Percentiles rank a stretch among this genome's conserved stretches.
These are phyloP conservation scores for Sporobolus alterniflorus DNA, from an alignment of 202 grass and related monocot genomes.

Conservation along the genomic window DNA sequence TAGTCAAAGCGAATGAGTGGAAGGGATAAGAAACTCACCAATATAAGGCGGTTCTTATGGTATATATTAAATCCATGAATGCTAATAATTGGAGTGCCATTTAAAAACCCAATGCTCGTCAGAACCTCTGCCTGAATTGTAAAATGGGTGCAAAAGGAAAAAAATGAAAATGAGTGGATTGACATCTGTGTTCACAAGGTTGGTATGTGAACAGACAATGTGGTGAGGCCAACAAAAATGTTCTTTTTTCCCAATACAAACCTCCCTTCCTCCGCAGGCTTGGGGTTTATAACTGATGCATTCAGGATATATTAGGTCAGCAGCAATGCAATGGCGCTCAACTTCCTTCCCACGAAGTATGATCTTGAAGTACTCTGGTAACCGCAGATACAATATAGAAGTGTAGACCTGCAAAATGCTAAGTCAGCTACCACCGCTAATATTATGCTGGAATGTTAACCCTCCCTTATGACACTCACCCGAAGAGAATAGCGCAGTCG, in stretches of 20 bases:
- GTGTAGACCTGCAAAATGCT: slow-evolving; percentile 64
- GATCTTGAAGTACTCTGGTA: slow-evolving; percentile 75
- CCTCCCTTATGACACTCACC: slow-evolving; percentile 35
- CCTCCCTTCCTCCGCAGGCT: slow-evolving; percentile 31
- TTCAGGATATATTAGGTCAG: slow-evolving; percentile 70
- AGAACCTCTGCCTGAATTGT: slow-evolving; percentile 50
- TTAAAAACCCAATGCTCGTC: slow-evolving; percentile 70
- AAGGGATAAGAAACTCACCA: slow-evolving; percentile 40
- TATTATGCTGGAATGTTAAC: slow-evolving; percentile 1
- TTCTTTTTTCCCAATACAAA: slow-evolving; percentile 29
- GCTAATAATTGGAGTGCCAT: slow-evolving; percentile 50
- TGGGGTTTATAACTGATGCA: slow-evolving; percentile 78
- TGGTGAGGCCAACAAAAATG: not conserved
- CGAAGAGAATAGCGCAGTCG: slow-evolving; percentile 75
- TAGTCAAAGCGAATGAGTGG: not conserved
- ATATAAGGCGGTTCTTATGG: slow-evolving; percentile 67
- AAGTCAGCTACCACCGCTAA: slow-evolving; percentile 15
- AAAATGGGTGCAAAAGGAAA: slow-evolving; percentile 8
- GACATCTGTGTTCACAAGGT: not conserved
- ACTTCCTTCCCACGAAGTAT: slow-evolving; percentile 72
- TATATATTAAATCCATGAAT: slow-evolving; percentile 79
- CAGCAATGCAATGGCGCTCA: slow-evolving; percentile 52
- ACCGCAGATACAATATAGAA: slow-evolving; percentile 80
- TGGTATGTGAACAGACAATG: not conserved
- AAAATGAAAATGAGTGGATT: not conserved